Percentiles rank a stretch among this genome's conserved stretches.
Evolutionary conservation across 1,139 yeast genomes (phyloP).

Genomic region (Geotrichum citri-aurantii): DNA sequence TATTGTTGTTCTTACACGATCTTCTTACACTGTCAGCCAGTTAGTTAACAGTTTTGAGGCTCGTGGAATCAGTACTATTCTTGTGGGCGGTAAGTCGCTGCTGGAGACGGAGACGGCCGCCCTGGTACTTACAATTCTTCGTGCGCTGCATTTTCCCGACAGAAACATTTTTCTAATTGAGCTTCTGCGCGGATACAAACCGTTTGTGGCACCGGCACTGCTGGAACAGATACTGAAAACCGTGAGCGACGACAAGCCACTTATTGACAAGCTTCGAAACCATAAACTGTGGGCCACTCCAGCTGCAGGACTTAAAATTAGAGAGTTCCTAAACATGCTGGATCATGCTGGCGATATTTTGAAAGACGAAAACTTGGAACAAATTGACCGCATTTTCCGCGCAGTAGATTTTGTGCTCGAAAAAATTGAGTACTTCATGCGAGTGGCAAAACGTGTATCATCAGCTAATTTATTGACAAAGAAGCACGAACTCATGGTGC

Average conservation of each 20-base stretch:
- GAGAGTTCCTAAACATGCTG: conserved; percentile 35
- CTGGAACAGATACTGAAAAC: neutral
- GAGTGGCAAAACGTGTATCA: neutral
- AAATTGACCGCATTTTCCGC: neutral
- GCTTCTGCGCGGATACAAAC: conserved; percentile 9
- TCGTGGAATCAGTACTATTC: conserved; percentile 4
- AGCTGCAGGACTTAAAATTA: conserved; percentile 21
- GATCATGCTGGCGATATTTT: conserved; percentile 30
- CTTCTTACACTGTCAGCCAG: conserved; percentile 3
- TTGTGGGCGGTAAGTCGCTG: conserved; percentile 13
- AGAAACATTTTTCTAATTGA: conserved; percentile 11
- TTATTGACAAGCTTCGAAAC: conserved; percentile 37
- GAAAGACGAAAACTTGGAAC: conserved; percentile 15
- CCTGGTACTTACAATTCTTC: conserved; percentile 11
- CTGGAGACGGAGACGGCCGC: conserved; percentile 13
- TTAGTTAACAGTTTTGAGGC: neutral
- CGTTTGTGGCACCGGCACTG: conserved; percentile 7
- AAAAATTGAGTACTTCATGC: conserved; percentile 6
- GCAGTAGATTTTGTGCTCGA: conserved; percentile 3
- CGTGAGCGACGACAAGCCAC: conserved; percentile 1
- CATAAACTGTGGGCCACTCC: conserved; percentile 9
- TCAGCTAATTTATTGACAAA: neutral
- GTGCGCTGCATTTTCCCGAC: conserved; percentile 10
- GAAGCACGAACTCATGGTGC: neutral
- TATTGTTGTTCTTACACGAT: conserved; percentile 12